Conservation (phyloP, 2,329 filamentous ascomycete genomes). For the Claviceps capensis region DNA sequence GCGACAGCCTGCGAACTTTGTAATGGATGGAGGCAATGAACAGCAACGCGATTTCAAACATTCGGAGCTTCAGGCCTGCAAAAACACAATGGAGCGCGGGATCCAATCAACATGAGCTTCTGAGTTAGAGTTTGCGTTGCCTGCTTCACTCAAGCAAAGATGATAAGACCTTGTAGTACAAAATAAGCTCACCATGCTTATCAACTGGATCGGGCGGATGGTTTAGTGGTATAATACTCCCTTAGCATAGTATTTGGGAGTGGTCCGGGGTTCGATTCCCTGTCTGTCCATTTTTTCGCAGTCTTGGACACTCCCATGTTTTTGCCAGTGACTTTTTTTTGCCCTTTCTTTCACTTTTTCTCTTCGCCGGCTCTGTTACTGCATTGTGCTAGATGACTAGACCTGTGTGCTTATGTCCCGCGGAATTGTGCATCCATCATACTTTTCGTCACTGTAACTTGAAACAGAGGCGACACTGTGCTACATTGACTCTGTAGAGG, state of each 20-base stretch:
- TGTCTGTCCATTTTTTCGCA: constrained; percentile 7
- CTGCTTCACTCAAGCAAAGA: background rate
- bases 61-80: too few species aligned
- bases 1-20: constrained; percentile 3
- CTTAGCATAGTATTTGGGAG: constrained; percentile 7
- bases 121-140: background rate
- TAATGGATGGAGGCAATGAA: background rate
- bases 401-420: too few species aligned
- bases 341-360: background rate
- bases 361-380: too few species aligned
- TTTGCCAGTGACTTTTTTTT: background rate
- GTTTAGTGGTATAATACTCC: constrained; percentile 8
- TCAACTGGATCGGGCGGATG: too few species aligned
- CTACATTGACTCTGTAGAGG: too few species aligned
- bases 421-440: too few species aligned
- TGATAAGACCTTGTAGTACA: accelerated
- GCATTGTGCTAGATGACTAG: too few species aligned
- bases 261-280: constrained; percentile 13
- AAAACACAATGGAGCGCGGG: background rate
- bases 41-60: too few species aligned
- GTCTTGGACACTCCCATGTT: accelerated
- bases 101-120: constrained; percentile 1
- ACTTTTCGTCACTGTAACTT: too few species aligned
- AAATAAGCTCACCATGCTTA: too few species aligned
- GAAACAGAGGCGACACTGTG: too few species aligned